A percentile compares a stretch with the other conserved stretches of the same genome.
Evolutionary conservation across 116 monocot species (phyloP).

Genomic region (Cymodocea nodosa): DNA sequence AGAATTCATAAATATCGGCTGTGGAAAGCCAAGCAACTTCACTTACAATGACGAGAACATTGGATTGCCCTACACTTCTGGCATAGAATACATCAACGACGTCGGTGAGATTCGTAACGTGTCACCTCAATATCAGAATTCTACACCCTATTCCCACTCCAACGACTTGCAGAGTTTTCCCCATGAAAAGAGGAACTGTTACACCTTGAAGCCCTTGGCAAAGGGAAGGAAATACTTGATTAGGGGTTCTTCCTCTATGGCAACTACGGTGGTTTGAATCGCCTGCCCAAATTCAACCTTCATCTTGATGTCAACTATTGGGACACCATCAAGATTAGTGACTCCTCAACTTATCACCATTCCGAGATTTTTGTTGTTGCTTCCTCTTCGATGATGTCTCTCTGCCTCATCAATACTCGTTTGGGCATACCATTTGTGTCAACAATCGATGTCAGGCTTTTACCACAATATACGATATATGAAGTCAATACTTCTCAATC

Average conservation of each 20-base stretch:
- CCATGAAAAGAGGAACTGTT: constrained; percentile 19
- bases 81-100: constrained; percentile 9
- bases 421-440: constrained; percentile 6
- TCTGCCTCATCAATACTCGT: constrained; percentile 10
- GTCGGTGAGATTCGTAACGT: constrained; percentile 6
- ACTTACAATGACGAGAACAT: constrained; percentile 9
- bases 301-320: too few relatives aligned
- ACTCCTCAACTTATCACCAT: too few relatives aligned
- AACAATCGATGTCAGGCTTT: constrained; percentile 12
- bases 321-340: too few relatives aligned
- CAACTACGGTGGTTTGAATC: constrained; percentile 21
- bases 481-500: too few relatives aligned
- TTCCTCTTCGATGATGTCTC: not conserved
- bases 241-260: constrained; percentile 25
- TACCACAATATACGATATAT: not conserved
- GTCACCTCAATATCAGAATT: not conserved
- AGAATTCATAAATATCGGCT: constrained; percentile 31
- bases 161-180: constrained; percentile 18
- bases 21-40: constrained; percentile 1
- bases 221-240: constrained; percentile 12
- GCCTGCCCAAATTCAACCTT: constrained; percentile 14
- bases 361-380: constrained; percentile 19
- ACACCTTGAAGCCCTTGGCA: not conserved
- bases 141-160: not conserved
- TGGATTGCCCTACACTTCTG: constrained; percentile 10